Evolutionary conservation across 2,329 filamentous ascomycete genomes (phyloP), one percentile per base, ranked within the genome.

Genomic region (Pyricularia sp.): DNA sequence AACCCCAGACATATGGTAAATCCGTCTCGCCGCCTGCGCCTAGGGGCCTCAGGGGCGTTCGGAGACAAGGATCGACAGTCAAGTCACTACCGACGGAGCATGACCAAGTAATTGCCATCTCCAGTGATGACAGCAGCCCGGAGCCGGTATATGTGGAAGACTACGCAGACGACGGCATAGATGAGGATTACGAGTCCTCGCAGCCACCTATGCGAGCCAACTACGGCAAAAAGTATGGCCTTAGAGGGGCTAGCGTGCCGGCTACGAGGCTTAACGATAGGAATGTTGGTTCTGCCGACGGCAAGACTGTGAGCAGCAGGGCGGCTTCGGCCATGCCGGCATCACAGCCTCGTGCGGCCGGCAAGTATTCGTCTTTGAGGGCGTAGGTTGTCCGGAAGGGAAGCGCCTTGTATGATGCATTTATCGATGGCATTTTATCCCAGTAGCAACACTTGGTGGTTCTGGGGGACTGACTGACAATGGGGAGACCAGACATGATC

Each of bases 131-230:
- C 58, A 74, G 72, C 69, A 75, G 73, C 61, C 74, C 77, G 0
- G 79, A 80, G 69, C 74, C 77, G 4, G 74, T 72, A 5, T 74
- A 76, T 23, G 72, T 71, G 3, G 78, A 81, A 68, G 64, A 78
- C 67, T 79, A 81, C 65, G 78, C 78, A 1, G 79, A 81, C 42
- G 80, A 81, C 12, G 76, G 76, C n/a, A 72, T 79, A 42, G 79
- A 81, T 68, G 75, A 72, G 26, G 79, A 68, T 31, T 68, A 65
- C 26, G 65, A 55, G 23, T n/a, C 65, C 7, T 25, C 30, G 6
- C 7, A 31, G 23, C 36, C 64, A 23, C 25, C 64, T 10, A n/a
- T 7, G 5, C 64, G 64, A 25, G 14, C 30, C 26, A 66, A 23
- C 36, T 14, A n/a, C n/a, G 9, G 31, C 23, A 71, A 70, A 68